Evolutionary conservation across 352 stramenopile species (phyloP).

Genomic region (Globisporangium recalcitrans): DNA sequence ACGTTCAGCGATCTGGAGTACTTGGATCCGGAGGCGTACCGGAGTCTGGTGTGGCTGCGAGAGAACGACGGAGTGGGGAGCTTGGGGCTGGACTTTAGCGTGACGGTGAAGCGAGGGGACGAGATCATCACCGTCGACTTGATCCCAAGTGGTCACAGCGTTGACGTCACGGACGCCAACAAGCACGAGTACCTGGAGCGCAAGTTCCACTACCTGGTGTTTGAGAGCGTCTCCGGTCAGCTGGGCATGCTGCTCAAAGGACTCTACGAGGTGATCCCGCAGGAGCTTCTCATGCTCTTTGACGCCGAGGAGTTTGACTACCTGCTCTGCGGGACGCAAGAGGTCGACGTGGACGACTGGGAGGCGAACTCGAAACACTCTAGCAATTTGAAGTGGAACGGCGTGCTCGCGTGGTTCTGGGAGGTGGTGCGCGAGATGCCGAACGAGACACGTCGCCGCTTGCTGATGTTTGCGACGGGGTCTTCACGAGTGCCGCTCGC

Average conservation of each 20-base stretch:
- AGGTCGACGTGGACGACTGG: constrained; percentile 95
- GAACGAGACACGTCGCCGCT: background rate
- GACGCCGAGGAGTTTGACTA: constrained; percentile 95
- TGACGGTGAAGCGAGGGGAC: constrained; percentile 4
- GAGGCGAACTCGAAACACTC: constrained; percentile 61
- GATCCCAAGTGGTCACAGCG: constrained; percentile 26
- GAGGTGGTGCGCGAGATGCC: background rate
- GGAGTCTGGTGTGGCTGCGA: constrained; percentile 23
- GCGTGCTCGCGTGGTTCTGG: background rate
- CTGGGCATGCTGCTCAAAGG: constrained; percentile 79
- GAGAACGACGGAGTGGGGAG: constrained; percentile 15
- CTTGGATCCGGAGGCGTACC: constrained; percentile 23
- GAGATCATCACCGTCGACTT: constrained; percentile 26
- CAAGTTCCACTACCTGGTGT: constrained; percentile 86
- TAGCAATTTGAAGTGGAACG: background rate
- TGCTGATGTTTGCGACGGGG: background rate
- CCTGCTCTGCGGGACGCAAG: constrained; percentile 89
- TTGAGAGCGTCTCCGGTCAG: constrained; percentile 80
- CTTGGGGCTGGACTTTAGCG: constrained; percentile 22
- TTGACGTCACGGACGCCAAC: constrained; percentile 90
- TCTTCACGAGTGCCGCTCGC: background rate
- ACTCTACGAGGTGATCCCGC: constrained; percentile 91
- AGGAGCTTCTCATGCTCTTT: constrained; percentile 89
- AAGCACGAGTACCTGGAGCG: constrained; percentile 85
- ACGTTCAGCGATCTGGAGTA: constrained; percentile 82